phyloP scores from a whole-genome alignment of 2,329 filamentous ascomycete genomes.

The Neofusicoccum sp. region DNA sequence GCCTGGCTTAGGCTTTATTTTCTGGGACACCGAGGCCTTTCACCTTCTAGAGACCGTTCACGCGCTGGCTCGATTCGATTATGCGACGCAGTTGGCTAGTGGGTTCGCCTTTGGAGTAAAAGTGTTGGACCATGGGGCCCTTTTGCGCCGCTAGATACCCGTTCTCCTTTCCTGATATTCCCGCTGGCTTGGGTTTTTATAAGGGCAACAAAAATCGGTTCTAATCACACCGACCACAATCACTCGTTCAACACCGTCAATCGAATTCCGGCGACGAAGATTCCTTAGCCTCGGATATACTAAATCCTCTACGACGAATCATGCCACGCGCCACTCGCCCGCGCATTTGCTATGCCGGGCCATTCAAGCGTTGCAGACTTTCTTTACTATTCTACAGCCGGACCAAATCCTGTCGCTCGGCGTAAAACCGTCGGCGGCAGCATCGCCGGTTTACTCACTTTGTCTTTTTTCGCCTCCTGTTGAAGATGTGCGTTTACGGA shows the following conservation, averaged over 20 bases:
- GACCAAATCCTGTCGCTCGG: not conserved
- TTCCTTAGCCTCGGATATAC: conserved; percentile 5
- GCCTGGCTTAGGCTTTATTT: conserved; percentile 7
- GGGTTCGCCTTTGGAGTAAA: conserved; percentile 10
- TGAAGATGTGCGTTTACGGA: conserved; percentile 18
- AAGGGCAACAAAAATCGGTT: conserved; percentile 18
- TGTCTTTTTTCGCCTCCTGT: not conserved
- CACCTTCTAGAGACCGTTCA: conserved; percentile 7
- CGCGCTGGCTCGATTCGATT: conserved; percentile 5
- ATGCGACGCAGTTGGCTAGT: not conserved
- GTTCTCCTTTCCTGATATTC: conserved; percentile 17
- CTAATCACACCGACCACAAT: conserved; percentile 17
- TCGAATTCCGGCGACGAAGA: conserved; percentile 10
- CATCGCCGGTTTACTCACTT: not conserved
- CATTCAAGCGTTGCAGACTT: conserved; percentile 11
- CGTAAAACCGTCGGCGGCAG: not conserved
- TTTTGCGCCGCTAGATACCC: conserved; percentile 22
- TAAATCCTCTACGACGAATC: conserved; percentile 16
- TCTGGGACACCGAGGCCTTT: conserved; percentile 1
- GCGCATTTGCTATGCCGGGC: not conserved
- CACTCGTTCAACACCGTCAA: conserved; percentile 10
- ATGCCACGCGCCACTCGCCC: conserved; percentile 12
- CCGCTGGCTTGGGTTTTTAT: conserved; percentile 22
- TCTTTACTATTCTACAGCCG: not conserved
- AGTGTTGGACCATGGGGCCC: conserved; percentile 9